Base-by-base conservation (phyloP, 345 rosid species). In the Euphorbia tirucalli region DNA sequence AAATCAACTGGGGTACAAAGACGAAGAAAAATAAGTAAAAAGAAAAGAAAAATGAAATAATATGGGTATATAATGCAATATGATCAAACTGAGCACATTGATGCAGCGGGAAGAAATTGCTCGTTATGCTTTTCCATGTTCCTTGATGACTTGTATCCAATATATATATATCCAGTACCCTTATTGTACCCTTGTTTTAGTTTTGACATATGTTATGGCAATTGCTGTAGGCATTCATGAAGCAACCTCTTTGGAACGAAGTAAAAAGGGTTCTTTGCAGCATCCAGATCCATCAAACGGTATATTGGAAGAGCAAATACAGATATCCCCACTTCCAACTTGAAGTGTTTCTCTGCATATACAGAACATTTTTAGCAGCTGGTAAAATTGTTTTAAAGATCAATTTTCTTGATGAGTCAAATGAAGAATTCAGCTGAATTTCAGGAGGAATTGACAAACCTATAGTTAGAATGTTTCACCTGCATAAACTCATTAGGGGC, bases 201-300 rank as follows among this genome's bases (percentile, higher is more conserved):
- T 62, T 46, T 30, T 44, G 48, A 30, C 19, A 22, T 46, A 3
- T 55, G 19, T 22, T 52, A 7, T 30, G 22, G 3, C 25, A 37
- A 19, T 37, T 56, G 43, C 27, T 82, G 64, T 44, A 90, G 93
- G 99, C 65, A 92, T 92, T 81, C 83, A 80, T 46, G 91, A 90
- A 68, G 97, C 96, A 5, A 88, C 99, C 48, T 79, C 96, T 75
- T 77, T 95, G 80, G 97, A 88, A 41, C 90, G 85, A 48, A 54
- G 81, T 71, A 84, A 81, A 69, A 90, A 85, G 78, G 96, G 87
- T 71, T 63, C 90, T 54, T 67, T 83, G 58, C 64, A 80, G 48
- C 85, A 85, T 61, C 70, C 84, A 35, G 89, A 89, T 80, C 82
- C 68, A 66, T 50, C 88, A 32, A 77, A 85, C 10, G 88, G 82